Percentiles rank a stretch among this genome's conserved stretches.
Evolutionary conservation across 176 grass and related monocot species (phyloP).

Genomic region (Zoysia pacifica): DNA sequence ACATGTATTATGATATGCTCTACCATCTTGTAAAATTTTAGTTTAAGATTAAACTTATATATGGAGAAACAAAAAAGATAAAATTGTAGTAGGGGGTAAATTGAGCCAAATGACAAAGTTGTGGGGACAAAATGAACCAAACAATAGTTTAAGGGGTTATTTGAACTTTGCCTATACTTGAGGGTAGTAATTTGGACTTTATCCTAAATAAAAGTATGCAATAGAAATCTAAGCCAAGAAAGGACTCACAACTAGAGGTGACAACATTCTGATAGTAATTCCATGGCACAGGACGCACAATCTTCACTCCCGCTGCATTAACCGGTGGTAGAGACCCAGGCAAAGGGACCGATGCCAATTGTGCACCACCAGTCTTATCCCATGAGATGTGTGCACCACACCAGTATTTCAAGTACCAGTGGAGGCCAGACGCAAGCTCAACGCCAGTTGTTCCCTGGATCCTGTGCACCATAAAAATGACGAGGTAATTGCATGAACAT

Average conservation of each 20-base stretch:
- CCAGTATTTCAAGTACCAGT: slow-evolving; percentile 97
- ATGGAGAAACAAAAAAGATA: too few relatives aligned
- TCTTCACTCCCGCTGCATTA: slow-evolving; percentile 59
- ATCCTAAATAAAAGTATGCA: neutral
- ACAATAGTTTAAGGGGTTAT: too few relatives aligned
- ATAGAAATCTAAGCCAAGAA: slow-evolving; percentile 35
- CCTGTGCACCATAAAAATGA: slow-evolving; percentile 46
- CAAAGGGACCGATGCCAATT: slow-evolving; percentile 58
- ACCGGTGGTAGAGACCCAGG: slow-evolving; percentile 72
- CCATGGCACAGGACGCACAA: slow-evolving; percentile 90
- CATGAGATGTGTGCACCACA: slow-evolving; percentile 90
- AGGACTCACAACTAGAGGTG: slow-evolving; percentile 91
- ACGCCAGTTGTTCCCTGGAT: slow-evolving; percentile 82
- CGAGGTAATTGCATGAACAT: slow-evolving; percentile 17
- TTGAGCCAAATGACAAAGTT: too few relatives aligned
- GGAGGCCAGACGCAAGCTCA: slow-evolving; percentile 84
- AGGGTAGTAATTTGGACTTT: too few relatives aligned
- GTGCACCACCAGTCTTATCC: slow-evolving; percentile 90
- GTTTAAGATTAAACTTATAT: too few relatives aligned
- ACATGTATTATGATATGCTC: too few relatives aligned
- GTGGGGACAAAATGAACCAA: too few relatives aligned
- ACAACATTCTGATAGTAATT: slow-evolving; percentile 99
- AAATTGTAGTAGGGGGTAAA: too few relatives aligned
- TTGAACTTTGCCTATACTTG: too few relatives aligned
- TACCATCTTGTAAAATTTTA: too few relatives aligned